Conservation (phyloP, 805 yeast genomes). For the Torulaspora indica region DNA sequence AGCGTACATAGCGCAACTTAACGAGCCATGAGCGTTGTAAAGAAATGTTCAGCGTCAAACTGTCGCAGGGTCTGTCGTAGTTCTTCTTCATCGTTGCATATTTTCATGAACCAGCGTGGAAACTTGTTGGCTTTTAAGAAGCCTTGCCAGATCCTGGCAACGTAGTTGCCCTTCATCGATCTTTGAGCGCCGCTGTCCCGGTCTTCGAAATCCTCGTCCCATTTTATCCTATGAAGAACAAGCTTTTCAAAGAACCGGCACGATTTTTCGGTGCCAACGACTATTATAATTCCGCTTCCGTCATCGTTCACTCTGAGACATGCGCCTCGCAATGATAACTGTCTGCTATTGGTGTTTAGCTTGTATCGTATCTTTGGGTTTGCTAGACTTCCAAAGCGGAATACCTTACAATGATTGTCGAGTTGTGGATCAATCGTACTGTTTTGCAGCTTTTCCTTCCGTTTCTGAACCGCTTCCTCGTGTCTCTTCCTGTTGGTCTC, state of each 20-base stretch:
- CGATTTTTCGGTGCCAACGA: conserved; percentile 67
- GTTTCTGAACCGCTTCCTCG: conserved; percentile 23
- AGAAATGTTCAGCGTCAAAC: conserved; percentile 47
- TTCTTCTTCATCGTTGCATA: conserved; percentile 47
- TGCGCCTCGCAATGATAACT: conserved; percentile 61
- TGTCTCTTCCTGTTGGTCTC: conserved; percentile 56
- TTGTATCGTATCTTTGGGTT: conserved; percentile 69
- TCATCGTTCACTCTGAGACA: conserved; percentile 42
- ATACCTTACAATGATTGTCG: conserved; percentile 43
- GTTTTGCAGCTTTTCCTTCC: conserved; percentile 8
- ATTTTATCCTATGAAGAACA: conserved; percentile 56
- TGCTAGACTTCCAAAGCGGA: conserved; percentile 47
- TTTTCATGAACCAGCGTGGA: conserved; percentile 63
- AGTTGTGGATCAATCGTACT: not conserved
- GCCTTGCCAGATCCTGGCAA: conserved; percentile 68
- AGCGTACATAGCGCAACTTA: conserved; percentile 1
- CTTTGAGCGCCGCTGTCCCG: conserved; percentile 26
- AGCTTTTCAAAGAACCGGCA: conserved; percentile 60
- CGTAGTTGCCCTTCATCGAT: conserved; percentile 43
- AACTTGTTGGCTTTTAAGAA: conserved; percentile 50
- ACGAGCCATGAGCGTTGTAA: conserved; percentile 7
- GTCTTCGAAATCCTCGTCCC: conserved; percentile 53
- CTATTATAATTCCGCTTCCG: conserved; percentile 55
- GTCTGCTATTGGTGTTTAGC: conserved; percentile 75
- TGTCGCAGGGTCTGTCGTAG: conserved; percentile 46